Conservation (phyloP, 2,329 filamentous ascomycete genomes). For the Cryphonectria carpinicola region DNA sequence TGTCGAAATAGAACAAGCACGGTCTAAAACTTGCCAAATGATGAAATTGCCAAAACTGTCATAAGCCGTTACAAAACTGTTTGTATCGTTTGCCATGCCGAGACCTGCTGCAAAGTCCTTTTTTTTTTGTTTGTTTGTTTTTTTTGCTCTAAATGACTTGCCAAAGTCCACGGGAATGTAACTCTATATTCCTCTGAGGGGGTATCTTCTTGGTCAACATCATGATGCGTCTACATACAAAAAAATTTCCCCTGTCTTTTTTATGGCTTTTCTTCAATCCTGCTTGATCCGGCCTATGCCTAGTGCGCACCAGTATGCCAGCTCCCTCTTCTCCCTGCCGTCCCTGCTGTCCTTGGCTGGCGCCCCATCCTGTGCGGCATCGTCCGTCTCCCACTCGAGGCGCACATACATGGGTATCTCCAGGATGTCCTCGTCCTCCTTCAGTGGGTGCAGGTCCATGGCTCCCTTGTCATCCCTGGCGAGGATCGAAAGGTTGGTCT, state of each 20-base stretch:
- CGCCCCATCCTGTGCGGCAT: constrained; percentile 59
- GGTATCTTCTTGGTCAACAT: constrained; percentile 45
- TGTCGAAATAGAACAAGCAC: constrained; percentile 29
- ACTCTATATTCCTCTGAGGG: constrained; percentile 31
- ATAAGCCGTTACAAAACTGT: background rate
- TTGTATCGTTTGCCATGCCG: background rate
- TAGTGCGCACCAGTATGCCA: constrained; percentile 95
- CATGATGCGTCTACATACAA: constrained; percentile 15
- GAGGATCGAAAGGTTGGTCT: constrained; percentile 21
- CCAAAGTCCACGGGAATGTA: too few relatives aligned
- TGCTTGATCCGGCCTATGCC: constrained; percentile 80
- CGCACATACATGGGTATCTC: constrained; percentile 96
- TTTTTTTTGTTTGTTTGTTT: too few relatives aligned
- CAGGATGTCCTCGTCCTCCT: constrained; percentile 66
- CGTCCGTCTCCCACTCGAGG: constrained; percentile 83
- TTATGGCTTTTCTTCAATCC: constrained; percentile 35
- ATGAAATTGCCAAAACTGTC: constrained; percentile 23
- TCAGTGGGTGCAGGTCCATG: constrained; percentile 51
- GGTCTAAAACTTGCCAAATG: constrained; percentile 27
- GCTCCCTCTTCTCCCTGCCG: constrained; percentile 77
- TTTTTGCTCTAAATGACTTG: background rate
- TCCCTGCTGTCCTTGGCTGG: constrained; percentile 56
- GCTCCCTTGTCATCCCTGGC: constrained; percentile 40
- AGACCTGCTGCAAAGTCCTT: background rate
- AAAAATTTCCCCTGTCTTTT: constrained; percentile 30